A percentile compares a stretch with the other conserved stretches of the same genome.
Conservation (phyloP, 2,329 filamentous ascomycete species). For the Verticillium nubilum region DNA sequence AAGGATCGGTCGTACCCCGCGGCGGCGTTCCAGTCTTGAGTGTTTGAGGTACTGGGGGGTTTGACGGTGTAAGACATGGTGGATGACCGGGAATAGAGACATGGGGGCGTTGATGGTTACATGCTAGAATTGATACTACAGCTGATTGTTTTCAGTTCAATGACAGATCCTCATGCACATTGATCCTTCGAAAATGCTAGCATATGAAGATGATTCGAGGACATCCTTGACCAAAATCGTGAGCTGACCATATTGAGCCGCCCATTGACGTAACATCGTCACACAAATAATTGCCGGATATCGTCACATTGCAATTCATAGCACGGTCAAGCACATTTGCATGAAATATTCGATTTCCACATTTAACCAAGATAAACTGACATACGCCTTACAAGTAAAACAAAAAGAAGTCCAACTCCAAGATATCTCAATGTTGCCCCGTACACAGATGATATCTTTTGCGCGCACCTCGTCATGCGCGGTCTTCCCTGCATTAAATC, state of each 20-base stretch:
- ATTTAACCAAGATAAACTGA: not conserved
- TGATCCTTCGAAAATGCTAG: too few species aligned
- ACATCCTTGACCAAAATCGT: too few species aligned
- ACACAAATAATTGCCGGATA: too few species aligned
- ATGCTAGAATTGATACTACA: too few species aligned
- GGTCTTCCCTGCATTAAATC: not conserved
- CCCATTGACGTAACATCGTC: too few species aligned
- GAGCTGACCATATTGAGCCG: too few species aligned
- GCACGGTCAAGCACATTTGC: not conserved
- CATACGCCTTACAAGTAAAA: not conserved
- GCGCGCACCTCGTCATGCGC: not conserved
- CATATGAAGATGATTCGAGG: too few species aligned
- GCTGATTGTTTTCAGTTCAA: too few species aligned
- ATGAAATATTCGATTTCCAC: not conserved
- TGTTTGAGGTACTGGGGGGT: not conserved
- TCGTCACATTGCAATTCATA: too few species aligned
- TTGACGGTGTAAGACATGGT: not conserved
- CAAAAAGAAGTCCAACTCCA: not conserved
- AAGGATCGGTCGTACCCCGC: constrained; percentile 57
- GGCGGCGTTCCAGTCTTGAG: constrained; percentile 50
- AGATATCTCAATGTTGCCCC: not conserved
- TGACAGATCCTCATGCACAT: too few species aligned
- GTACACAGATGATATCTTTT: not conserved
- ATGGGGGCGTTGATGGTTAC: too few species aligned
- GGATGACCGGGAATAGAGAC: not conserved